phyloP scores from a whole-genome alignment of 805 yeast genomes.

The Suhomyces sp. region DNA sequence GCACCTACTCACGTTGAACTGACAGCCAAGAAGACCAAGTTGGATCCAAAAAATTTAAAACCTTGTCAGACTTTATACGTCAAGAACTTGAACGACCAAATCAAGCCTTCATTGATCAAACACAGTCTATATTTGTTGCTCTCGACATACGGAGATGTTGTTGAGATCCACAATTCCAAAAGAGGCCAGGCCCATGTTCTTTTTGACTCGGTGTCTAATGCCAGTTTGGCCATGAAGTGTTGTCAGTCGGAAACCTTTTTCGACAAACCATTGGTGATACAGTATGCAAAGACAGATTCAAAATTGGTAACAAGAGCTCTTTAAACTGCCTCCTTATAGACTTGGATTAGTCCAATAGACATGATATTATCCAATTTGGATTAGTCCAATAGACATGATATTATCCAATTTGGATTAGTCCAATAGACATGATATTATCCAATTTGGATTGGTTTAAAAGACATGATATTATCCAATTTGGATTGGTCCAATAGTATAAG shows the following conservation, averaged over 20 bases:
- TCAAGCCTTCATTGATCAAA: conserved; percentile 43
- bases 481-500: too few relatives aligned
- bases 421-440: too few relatives aligned
- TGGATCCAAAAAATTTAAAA: conserved; percentile 9
- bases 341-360: too few relatives aligned
- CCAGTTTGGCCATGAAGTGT: conserved; percentile 48
- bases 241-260: conserved; percentile 50
- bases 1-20: neutral
- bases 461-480: too few relatives aligned
- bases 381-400: too few relatives aligned
- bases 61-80: conserved; percentile 54
- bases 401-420: too few relatives aligned
- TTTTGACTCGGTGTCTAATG: conserved; percentile 47
- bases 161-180: conserved; percentile 47
- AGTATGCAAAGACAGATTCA: conserved; percentile 32
- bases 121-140: conserved; percentile 58
- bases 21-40: conserved; percentile 8
- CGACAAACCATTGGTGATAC: conserved; percentile 48
- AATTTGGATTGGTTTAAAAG: too few relatives aligned
- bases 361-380: too few relatives aligned
- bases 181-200: conserved; percentile 70
- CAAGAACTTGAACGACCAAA: conserved; percentile 57
- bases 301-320: conserved; percentile 16
- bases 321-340: neutral
- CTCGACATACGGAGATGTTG: conserved; percentile 62